Percentiles rank a stretch among this genome's conserved stretches.
Conservation (phyloP, 345 rosid genomes). For the Mangifera indica region DNA sequence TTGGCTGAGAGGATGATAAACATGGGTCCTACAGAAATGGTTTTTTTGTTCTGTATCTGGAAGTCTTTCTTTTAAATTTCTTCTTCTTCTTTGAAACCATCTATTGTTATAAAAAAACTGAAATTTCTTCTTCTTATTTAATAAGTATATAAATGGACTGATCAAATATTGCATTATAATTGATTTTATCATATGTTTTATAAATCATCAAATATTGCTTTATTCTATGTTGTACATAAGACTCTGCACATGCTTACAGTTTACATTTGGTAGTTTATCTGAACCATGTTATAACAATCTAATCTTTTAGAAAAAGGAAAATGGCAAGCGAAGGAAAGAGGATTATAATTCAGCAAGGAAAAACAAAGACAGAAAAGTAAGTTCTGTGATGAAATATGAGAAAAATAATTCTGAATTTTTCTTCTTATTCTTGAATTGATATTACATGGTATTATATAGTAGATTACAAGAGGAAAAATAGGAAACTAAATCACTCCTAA, state of each 20-base stretch:
- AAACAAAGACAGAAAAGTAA: conserved; percentile 82
- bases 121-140: no score
- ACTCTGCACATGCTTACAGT: neutral
- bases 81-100: neutral
- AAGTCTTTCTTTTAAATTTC: neutral
- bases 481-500: no score
- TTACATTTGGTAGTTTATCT: neutral
- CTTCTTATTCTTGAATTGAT: no score
- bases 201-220: neutral
- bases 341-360: conserved; percentile 68
- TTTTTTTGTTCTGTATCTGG: neutral
- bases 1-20: no score
- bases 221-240: neutral
- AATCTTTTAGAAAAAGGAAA: conserved; percentile 67
- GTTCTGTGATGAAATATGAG: no score
- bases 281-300: conserved; percentile 6
- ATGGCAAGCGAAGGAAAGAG: conserved; percentile 79
- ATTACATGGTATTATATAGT: no score
- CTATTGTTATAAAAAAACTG: no score
- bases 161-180: no score
- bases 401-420: no score
- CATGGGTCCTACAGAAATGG: neutral
- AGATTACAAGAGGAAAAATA: no score
- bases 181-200: neutral
- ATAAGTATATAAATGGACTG: no score